A percentile compares a stretch with the other conserved stretches of the same genome.
These are phyloP conservation scores for Microcos paniculata DNA, from an alignment of 345 rosid genomes.

Conservation along the genomic window DNA sequence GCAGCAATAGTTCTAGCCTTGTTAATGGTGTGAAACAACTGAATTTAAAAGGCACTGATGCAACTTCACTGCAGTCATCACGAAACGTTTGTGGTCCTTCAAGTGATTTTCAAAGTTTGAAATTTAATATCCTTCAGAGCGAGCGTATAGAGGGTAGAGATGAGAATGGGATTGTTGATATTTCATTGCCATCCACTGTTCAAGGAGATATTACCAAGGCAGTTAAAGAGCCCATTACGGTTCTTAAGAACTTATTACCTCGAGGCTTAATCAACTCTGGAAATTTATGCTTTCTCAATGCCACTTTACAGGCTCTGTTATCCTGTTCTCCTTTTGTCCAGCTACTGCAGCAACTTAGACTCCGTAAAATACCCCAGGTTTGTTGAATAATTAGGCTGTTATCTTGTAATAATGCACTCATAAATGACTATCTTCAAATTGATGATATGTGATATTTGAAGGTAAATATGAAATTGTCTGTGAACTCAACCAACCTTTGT, in stretches of 20 bases:
- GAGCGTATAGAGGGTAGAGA: constrained; percentile 26
- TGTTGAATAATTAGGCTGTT: background rate
- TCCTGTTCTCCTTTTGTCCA: constrained; percentile 85
- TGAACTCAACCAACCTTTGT: background rate
- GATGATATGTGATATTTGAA: background rate
- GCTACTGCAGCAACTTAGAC: constrained; percentile 69
- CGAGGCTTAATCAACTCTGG: constrained; percentile 88
- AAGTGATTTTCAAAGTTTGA: constrained; percentile 39
- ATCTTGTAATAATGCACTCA: background rate
- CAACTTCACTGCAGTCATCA: constrained; percentile 28
- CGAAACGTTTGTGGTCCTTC: constrained; percentile 41
- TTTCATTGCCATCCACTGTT: constrained; percentile 25
- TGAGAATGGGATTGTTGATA: constrained; percentile 24
- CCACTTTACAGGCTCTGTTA: constrained; percentile 85
- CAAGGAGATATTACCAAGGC: constrained; percentile 32
- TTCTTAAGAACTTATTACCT: constrained; percentile 47
- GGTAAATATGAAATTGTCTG: background rate
- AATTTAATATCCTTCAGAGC: constrained; percentile 48
- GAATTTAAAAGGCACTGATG: constrained; percentile 31
- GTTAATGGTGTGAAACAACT: constrained; percentile 46
- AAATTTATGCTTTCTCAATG: constrained; percentile 87
- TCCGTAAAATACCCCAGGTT: constrained; percentile 61
- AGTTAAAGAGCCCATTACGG: constrained; percentile 33
- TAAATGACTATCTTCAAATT: background rate
- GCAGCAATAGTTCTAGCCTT: constrained; percentile 23